These are phyloP conservation scores for Cystofilobasidium ferigula DNA, from an alignment of 768 basidiomycete genomes.

Conservation along the genomic window DNA sequence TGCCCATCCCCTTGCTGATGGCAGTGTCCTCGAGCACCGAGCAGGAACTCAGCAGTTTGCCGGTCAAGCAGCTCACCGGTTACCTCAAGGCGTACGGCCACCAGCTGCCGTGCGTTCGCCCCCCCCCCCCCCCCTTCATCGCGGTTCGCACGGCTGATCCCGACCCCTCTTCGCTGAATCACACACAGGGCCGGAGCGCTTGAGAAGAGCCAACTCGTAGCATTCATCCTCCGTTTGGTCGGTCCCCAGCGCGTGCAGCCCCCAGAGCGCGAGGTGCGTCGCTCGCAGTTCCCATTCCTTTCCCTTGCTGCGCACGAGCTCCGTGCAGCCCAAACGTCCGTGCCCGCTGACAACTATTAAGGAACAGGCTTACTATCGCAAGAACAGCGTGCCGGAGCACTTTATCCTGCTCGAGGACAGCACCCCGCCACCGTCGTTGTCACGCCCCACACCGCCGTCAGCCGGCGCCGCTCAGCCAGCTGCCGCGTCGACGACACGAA, in stretches of 20 bases:
- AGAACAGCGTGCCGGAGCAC: slow-evolving; percentile 4
- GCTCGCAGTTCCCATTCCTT: neutral
- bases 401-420: neutral
- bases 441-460: slow-evolving; percentile 30
- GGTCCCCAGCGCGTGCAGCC: neutral
- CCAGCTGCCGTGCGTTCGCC: neutral
- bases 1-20: neutral
- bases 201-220: slow-evolving; percentile 13
- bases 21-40: neutral
- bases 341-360: too few relatives aligned
- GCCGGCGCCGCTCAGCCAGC: slow-evolving; percentile 70
- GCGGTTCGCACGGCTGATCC: too few relatives aligned
- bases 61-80: neutral
- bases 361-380: neutral
- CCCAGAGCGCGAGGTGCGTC: neutral
- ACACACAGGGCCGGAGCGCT: neutral
- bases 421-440: neutral
- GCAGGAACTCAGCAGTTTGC: neutral
- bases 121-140: too few relatives aligned
- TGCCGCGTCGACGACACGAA: too few relatives aligned
- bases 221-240: neutral
- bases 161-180: too few relatives aligned
- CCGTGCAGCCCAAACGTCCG: too few relatives aligned
- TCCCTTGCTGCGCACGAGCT: neutral
- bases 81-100: neutral